These are phyloP conservation scores for Lumnitzera racemosa DNA, from an alignment of 345 rosid species.

Conservation along the genomic window DNA sequence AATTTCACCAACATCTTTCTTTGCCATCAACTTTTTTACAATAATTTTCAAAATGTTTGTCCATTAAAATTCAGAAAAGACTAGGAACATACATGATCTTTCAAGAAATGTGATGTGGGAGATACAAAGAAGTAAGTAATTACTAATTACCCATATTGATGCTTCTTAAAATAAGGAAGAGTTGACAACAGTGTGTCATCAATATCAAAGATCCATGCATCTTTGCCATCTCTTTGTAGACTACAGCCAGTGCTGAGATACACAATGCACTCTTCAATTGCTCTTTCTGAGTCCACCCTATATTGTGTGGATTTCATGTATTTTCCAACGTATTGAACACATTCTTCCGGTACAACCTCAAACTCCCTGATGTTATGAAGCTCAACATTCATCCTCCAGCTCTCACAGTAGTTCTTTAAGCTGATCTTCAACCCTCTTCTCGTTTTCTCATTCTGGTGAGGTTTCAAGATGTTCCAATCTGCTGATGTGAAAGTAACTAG, in stretches of 20 bases:
- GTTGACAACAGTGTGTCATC: conserved; percentile 15
- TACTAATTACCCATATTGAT: conserved; percentile 12
- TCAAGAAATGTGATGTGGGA: background rate
- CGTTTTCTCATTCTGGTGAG: background rate
- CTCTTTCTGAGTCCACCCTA: conserved; percentile 10
- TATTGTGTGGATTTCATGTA: conserved; percentile 10
- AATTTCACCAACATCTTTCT: no score
- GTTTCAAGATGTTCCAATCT: conserved; percentile 16
- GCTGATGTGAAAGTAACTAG: conserved; percentile 3
- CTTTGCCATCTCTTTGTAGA: conserved; percentile 13
- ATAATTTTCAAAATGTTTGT: no score
- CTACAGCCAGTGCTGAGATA: conserved; percentile 16
- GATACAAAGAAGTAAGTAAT: background rate
- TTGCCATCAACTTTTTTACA: no score
- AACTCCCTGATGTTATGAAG: conserved; percentile 17
- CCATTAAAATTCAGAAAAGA: no score
- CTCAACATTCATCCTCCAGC: conserved; percentile 20
- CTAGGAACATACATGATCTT: no score
- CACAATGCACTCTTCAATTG: conserved; percentile 13
- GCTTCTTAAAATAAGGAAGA: conserved; percentile 15
- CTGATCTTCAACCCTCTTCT: conserved; percentile 8
- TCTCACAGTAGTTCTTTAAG: conserved; percentile 18
- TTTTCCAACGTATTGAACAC: conserved; percentile 9
- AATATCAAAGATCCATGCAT: conserved; percentile 19
- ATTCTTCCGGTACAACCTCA: conserved; percentile 14